These are phyloP conservation scores for Penicillium sp. DNA, from an alignment of 2,329 filamentous ascomycete genomes.

Conservation along the genomic window DNA sequence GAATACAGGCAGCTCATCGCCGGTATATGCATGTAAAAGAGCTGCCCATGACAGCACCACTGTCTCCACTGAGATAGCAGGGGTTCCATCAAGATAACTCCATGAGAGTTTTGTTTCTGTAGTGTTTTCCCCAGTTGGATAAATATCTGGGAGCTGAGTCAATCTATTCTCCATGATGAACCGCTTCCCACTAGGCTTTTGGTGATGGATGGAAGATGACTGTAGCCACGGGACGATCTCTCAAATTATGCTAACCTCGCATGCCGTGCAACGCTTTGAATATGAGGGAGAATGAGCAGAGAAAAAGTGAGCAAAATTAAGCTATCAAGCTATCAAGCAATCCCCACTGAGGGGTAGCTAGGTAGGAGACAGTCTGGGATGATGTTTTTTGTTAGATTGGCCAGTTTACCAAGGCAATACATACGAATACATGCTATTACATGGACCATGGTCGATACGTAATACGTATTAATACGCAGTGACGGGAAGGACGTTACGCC, in stretches of 20 bases:
- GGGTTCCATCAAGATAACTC: conserved; percentile 17
- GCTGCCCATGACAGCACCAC: conserved; percentile 27
- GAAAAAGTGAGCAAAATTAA: not conserved
- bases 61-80: conserved; percentile 18
- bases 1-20: conserved; percentile 31
- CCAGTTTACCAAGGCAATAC: not conserved
- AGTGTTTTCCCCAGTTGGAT: conserved; percentile 17
- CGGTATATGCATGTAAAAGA: conserved; percentile 28
- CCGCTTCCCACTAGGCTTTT: not conserved
- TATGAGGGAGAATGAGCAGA: not conserved
- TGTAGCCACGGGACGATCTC: not conserved
- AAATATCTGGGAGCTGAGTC: conserved; percentile 21
- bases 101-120: conserved; percentile 16
- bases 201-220: not conserved
- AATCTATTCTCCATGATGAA: conserved; percentile 20
- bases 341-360: conserved; percentile 10
- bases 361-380: not conserved
- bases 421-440: no score
- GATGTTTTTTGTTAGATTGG: not conserved
- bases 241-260: not conserved
- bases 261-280: not conserved
- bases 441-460: no score
- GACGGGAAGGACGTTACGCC: not conserved
- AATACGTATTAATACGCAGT: not conserved
- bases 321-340: not conserved